Base-by-base conservation (phyloP, 2,329 filamentous ascomycete genomes). In the Aspergillus glaucus region DNA sequence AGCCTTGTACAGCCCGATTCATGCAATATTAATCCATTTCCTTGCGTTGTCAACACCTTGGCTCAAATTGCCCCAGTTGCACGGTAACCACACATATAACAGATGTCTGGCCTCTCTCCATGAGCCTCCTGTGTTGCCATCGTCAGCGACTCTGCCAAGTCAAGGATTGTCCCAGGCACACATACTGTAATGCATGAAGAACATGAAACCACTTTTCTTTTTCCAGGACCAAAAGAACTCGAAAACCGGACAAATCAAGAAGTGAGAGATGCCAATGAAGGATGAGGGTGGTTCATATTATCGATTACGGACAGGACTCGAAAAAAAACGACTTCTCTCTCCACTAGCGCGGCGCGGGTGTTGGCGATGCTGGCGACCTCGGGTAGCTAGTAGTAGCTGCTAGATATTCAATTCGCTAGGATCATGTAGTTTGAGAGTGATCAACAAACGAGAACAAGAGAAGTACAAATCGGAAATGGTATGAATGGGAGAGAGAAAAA, bases 341-440 rank as follows among this genome's bases (percentile, higher is more conserved):
- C 46, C 44, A 46, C 48, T 41, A 44, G 46, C 40, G 17, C 37
- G 37, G 37, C 17, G 45, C 22, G 32, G 43, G 15, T 22, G 24
- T 41, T 36, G 39, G 40, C 42, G 43, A 49, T 42, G 46, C 39
- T 22, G 48, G 45, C 45, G 54, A 53, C 32, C 50, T 48, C 49
- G 46, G 47, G 50, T 58, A 51, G 53, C 52, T 63, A 55, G 48
- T 51, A 54, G 55, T 63, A 55, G 48, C 52, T 55, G 55, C 56
- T 65, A 58, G 50, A 57, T 57, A 57, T 46, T 65, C 60, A 53
- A 62, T 62, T 65, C 55, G 58, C 62, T 65, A 63, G 55, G 53
- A 57, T 59, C 62, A 62, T 60, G 56, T 62, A 61, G 55, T 62
- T 59, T 54, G 50, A 57, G 50, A 51, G 56, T 40, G 37, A 55